Evolutionary conservation across 2,329 filamentous ascomycete genomes (phyloP), one percentile per base, ranked within the genome.

Genomic region (Fusarium neocosmosporiellum): DNA sequence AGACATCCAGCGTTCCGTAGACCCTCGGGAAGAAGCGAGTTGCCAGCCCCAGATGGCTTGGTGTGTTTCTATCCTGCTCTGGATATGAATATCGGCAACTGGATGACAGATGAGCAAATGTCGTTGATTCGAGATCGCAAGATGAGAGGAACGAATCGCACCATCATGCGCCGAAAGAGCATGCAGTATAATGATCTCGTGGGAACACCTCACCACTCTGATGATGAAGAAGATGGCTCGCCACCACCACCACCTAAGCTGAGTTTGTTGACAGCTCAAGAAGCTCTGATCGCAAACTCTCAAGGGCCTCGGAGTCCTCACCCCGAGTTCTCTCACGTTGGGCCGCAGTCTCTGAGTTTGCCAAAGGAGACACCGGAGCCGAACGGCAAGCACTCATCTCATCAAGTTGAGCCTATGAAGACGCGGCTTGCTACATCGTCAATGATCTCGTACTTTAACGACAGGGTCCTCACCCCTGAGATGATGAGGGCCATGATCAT

Each of bases 401-500:
- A 89, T 69, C 88, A 87, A 54, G 83, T 88, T 1, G 83, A 88
- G 67, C 88, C 88, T 2, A 84, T 98, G 69, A 91, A 89, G 75
- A 98, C 96, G 1, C 91, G 95, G n/a, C 88, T 99, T 11, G 95
- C 96, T 18, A 97, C 96, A 80, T 95, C 94, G 0, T 96, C 92
- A n/a, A 97, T 98, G 90, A 97, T 99, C 37, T 98, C 96, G 0
- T 98, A 98, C 83, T 97, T 98, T 82, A 96, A 97, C 81, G 96
- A 99, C 81, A 92, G 96, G 31, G 93, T 99, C 31, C 87, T 99
- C 16, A 96, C 94, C 0, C 96, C 96, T 0, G 96, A 99, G 82
- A 98, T 98, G 94, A 98, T 98, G 93, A 93, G 96, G 34, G 94
- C 95, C 71, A 98, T 99, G 95, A 98, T 99, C 73, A 97, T 99